Percentiles rank a stretch among this genome's conserved stretches.
Conservation (phyloP, 352 stramenopile species). For the Phytopythium boreale region DNA sequence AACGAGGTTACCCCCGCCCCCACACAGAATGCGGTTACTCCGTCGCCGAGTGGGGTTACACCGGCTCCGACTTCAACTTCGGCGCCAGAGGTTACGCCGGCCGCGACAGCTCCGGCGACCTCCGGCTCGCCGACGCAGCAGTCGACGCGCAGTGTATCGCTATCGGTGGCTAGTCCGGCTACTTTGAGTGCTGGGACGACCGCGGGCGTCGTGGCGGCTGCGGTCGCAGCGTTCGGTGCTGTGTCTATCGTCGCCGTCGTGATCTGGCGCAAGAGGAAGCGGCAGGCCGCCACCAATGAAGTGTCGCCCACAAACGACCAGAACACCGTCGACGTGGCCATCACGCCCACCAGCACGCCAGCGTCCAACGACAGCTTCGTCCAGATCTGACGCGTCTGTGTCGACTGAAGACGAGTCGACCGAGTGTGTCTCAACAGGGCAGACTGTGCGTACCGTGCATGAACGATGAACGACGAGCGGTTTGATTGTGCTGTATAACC, state of each 20-base stretch:
- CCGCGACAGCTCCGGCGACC: not conserved
- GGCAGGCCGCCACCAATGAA: not conserved
- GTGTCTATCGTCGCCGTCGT: conserved; percentile 3
- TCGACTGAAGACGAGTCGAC: not conserved
- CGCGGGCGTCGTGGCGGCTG: conserved; percentile 5
- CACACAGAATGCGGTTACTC: not conserved
- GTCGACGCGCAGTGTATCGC: not conserved
- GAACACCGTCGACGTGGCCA: not conserved
- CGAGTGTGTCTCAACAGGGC: too few relatives aligned
- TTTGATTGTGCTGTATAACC: too few relatives aligned
- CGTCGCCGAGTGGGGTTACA: not conserved
- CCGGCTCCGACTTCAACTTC: not conserved
- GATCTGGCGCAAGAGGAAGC: conserved; percentile 14
- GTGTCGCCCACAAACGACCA: not conserved
- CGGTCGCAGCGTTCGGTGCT: conserved; percentile 3
- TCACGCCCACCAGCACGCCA: not conserved
- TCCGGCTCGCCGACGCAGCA: not conserved
- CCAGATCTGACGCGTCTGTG: not conserved
- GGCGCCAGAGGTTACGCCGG: not conserved
- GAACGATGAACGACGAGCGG: too few relatives aligned
- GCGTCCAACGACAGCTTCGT: not conserved
- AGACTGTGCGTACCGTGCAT: not conserved
- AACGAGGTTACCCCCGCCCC: not conserved
- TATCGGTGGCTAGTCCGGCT: not conserved
- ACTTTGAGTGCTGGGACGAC: not conserved